Evolutionary conservation across 1,139 yeast genomes (phyloP), one percentile per base, ranked within the genome.

Genomic region (Suhomyces anneliseae): DNA sequence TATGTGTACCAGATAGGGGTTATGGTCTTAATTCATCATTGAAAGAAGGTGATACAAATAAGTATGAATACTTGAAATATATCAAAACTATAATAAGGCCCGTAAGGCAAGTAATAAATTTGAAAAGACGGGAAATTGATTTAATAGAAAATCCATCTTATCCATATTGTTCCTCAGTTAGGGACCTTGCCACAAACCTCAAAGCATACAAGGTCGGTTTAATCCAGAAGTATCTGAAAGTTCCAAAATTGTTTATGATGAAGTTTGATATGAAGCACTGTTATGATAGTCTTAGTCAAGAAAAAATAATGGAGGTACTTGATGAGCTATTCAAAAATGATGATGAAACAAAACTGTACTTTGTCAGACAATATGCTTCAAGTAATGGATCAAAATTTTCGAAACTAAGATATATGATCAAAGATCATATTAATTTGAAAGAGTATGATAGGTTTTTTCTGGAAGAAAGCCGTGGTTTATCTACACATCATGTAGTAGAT

Each of bases 221-320:
- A 1, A 10, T 59, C 1, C 12, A 44, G 2, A 51, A 55, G 7
- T 50, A 56, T 36, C 55, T 58, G 0, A 36, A 29, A 0, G 27
- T 76, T 1, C 82, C 82, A 0, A 47, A 56, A 9, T 57, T 85
- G 1, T 79, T 70, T 58, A 77, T 80, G 37, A 70, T 86, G 34
- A 89, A 88, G 56, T 87, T 90, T 59, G 99, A 93, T 61, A 82
- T 89, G 59, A 76, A 77, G 47, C 78, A 84, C 12, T 90, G 97
- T 48, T 93, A 85, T 60, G 98, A 93, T 58, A 79, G 84, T 4
- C 71, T 92, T 15, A 85, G 90, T 7, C 81, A 80, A 39, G 57
- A 60, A 0, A 70, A 70, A 46, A 77, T 86, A 1, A 51, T 73
- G 3, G 56, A 65, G 4, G 57, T 68, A 27, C 58, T 73, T 5